Base-by-base conservation (phyloP, 176 grass and related monocot genomes). In the Aegilops speltoides region DNA sequence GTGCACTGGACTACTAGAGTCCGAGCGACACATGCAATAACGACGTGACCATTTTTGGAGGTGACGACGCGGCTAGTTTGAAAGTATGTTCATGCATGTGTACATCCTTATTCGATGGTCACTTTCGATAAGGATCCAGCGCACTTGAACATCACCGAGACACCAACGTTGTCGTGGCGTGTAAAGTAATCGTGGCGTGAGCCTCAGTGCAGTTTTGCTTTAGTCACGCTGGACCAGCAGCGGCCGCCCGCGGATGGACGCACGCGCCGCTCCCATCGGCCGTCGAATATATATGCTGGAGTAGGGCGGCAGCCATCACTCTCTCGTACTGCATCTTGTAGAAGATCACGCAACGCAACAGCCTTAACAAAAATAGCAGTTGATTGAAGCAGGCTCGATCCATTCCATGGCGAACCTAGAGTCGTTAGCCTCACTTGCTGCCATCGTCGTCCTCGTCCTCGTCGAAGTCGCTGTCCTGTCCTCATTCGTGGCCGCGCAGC, bases 331-430 rank as follows among this genome's bases (percentile, higher is more conserved):
- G 50, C 50, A 0, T 54, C 50, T 54, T 19, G 16, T 2, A 54
- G 15, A 19, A 54, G 50, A 54, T 54, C 50, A 54, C 16, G 50
- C 50, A 19, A 54, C 15, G 5, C 50, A 54, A 19, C 50, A 54
- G 16, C 0, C 50, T 54, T 54, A 1, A 16, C 17, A 57, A 57
- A 54, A 54, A 54, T 0, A 54, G 29, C 37, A 70, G 59, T 23
- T 10, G 72, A 19, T 54, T 54, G 50, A 23, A 36, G 34, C 34
- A 36, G 23, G 11, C 45, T 73, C 38, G 16, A 54, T 6, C 5
- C 16, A 54, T 57, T 8, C 88, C 19, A 86, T 86, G 88, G 84
- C 17, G 23, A 64, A 41, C 4, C 24, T 68, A 5, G 50, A 0
- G 16, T 17, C 16, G 16, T 54, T 54, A 16, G 50, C 50, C 50